Evolutionary conservation across 768 basidiomycete genomes (phyloP).

Genomic region (Leucosporidium yakuticum): DNA sequence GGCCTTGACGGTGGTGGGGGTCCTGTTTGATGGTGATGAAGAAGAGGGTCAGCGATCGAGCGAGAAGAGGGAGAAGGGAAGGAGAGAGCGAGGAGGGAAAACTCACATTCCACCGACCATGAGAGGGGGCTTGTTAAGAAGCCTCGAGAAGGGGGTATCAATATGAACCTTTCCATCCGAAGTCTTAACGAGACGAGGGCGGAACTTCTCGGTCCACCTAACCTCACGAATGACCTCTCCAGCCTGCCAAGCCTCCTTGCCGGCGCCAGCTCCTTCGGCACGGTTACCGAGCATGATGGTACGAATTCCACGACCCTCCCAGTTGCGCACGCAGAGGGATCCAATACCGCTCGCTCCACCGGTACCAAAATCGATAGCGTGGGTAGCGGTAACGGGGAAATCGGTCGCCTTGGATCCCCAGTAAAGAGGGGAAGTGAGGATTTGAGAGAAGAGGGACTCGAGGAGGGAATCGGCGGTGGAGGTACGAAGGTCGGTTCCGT

Average conservation of each 20-base stretch:
- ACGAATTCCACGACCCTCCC: conserved; percentile 88
- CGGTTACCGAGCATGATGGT: conserved; percentile 86
- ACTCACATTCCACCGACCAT: conserved; percentile 93
- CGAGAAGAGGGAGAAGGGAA: not conserved
- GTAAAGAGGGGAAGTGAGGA: conserved; percentile 85
- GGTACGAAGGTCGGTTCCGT: conserved; percentile 78
- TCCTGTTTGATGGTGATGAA: conserved; percentile 42
- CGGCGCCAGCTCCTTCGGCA: conserved; percentile 63
- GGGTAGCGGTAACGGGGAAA: conserved; percentile 85
- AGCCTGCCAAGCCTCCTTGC: conserved; percentile 72
- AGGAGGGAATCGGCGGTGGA: conserved; percentile 63
- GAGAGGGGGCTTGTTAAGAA: conserved; percentile 92
- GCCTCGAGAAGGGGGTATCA: conserved; percentile 92
- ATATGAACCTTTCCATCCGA: conserved; percentile 87
- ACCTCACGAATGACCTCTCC: conserved; percentile 74
- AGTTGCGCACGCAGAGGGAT: conserved; percentile 76
- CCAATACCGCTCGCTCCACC: conserved; percentile 92
- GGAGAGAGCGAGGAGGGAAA: not conserved
- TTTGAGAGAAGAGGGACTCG: conserved; percentile 82
- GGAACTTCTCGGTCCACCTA: conserved; percentile 87
- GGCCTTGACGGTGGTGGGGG: conserved; percentile 89
- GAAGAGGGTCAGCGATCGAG: not conserved
- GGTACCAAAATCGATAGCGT: conserved; percentile 93
- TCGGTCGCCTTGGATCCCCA: conserved; percentile 76
- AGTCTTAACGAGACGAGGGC: conserved; percentile 78